Evolutionary conservation across 331 rosid genomes (phyloP).

Genomic region (Arachis monticola): DNA sequence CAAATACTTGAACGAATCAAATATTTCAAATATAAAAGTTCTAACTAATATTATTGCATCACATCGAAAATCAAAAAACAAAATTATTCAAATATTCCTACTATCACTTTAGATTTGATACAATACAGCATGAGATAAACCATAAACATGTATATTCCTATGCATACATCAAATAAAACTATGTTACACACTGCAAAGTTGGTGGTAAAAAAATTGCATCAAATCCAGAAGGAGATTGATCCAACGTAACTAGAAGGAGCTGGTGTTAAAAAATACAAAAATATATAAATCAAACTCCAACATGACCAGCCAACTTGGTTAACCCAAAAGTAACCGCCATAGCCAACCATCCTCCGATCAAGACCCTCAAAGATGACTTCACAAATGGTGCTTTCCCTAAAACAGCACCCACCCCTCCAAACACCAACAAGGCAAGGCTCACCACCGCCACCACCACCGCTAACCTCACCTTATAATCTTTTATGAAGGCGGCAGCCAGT

Average conservation of each 20-base stretch:
- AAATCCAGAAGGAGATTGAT: neutral
- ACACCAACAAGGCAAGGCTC: constrained; percentile 56
- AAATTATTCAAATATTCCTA: neutral
- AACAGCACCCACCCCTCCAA: constrained; percentile 51
- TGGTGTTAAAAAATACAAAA: neutral
- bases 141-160: neutral
- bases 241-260: neutral
- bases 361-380: constrained; percentile 54
- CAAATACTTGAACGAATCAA: too few species aligned
- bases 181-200: neutral
- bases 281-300: constrained; percentile 24
- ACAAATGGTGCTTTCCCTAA: constrained; percentile 56
- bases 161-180: neutral
- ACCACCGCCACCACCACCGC: constrained; percentile 62
- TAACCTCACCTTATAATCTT: constrained; percentile 55
- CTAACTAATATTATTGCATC: too few species aligned
- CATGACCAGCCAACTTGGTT: constrained; percentile 51
- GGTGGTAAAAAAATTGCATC: neutral
- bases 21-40: too few species aligned
- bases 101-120: neutral
- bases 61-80: too few species aligned
- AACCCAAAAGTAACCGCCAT: constrained; percentile 66
- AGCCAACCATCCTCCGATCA: constrained; percentile 69
- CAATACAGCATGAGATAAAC: neutral
- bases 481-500: constrained; percentile 56